phyloP scores from a whole-genome alignment of 371 early-diverging fungal species.

The Lichtheimia ornata region DNA sequence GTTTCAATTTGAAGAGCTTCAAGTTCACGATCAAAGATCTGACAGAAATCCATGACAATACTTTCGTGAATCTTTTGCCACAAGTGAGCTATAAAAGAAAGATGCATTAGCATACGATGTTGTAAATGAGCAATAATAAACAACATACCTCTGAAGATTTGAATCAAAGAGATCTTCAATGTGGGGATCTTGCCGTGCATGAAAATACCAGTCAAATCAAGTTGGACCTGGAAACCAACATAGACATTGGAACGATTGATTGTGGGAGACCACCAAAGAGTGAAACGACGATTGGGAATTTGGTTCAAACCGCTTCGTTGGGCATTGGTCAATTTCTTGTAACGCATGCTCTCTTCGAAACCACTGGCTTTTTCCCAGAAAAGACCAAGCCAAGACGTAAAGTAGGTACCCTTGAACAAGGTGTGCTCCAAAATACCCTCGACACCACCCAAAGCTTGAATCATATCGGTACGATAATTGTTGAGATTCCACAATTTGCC shows the following conservation, averaged over 20 bases:
- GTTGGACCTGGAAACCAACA: conserved; percentile 99
- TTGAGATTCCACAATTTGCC: conserved; percentile 98
- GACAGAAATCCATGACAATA: conserved; percentile 91
- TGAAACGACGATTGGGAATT: conserved; percentile 99
- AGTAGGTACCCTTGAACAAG: conserved; percentile 96
- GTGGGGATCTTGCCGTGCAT: conserved; percentile 99
- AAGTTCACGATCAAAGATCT: conserved; percentile 97
- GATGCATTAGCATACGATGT: background rate
- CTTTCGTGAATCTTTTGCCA: conserved; percentile 99
- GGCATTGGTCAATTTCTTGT: conserved; percentile 98
- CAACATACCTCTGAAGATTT: conserved; percentile 86
- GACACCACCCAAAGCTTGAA: conserved; percentile 97
- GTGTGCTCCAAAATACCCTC: conserved; percentile 99
- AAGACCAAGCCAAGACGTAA: conserved; percentile 97
- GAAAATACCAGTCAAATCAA: conserved; percentile 98
- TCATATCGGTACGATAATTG: conserved; percentile 98
- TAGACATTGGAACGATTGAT: conserved; percentile 97
- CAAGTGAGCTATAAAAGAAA: conserved; percentile 77
- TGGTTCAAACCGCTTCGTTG: conserved; percentile 97
- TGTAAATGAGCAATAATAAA: background rate
- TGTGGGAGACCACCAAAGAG: conserved; percentile 99
- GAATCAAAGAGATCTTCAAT: conserved; percentile 97
- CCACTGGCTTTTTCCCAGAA: conserved; percentile 92
- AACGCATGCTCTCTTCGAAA: conserved; percentile 43
- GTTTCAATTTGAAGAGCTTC: conserved; percentile 98